Evolutionary conservation across 345 rosid species (phyloP).

Genomic region (Mercurialis annua): DNA sequence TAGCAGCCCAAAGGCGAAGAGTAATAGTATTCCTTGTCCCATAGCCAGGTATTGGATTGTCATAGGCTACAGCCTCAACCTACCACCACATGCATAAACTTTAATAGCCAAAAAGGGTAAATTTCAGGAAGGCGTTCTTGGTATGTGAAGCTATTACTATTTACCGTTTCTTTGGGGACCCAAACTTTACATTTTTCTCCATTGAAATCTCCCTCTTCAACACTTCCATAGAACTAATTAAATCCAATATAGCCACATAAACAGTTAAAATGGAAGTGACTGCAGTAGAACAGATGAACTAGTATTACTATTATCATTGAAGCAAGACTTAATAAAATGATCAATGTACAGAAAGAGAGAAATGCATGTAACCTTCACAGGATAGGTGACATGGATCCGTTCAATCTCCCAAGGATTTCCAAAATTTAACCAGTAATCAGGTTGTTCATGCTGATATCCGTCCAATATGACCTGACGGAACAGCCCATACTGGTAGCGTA

Average conservation of each 20-base stretch:
- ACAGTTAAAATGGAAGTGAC: not conserved
- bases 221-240: constrained; percentile 42
- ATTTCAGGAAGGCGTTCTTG: not conserved
- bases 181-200: constrained; percentile 35
- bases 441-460: constrained; percentile 49
- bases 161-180: constrained; percentile 42
- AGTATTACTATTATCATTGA: too few species aligned
- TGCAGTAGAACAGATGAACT: too few species aligned
- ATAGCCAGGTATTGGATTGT: constrained; percentile 53
- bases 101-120: not conserved
- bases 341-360: constrained; percentile 1
- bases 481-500: constrained; percentile 47
- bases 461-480: constrained; percentile 48
- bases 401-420: constrained; percentile 57
- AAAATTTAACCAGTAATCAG: constrained; percentile 50
- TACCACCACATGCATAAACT: constrained; percentile 18
- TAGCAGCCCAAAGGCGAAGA: constrained; percentile 54
- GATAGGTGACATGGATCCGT: constrained; percentile 40
- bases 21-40: constrained; percentile 47
- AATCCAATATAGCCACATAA: constrained; percentile 19
- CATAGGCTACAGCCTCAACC: constrained; percentile 56
- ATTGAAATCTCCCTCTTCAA: constrained; percentile 32
- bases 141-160: constrained; percentile 1
- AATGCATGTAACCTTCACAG: constrained; percentile 43
- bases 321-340: constrained; percentile 5